phyloP scores from a whole-genome alignment of 345 rosid genomes.

The Dovyalis caffra region DNA sequence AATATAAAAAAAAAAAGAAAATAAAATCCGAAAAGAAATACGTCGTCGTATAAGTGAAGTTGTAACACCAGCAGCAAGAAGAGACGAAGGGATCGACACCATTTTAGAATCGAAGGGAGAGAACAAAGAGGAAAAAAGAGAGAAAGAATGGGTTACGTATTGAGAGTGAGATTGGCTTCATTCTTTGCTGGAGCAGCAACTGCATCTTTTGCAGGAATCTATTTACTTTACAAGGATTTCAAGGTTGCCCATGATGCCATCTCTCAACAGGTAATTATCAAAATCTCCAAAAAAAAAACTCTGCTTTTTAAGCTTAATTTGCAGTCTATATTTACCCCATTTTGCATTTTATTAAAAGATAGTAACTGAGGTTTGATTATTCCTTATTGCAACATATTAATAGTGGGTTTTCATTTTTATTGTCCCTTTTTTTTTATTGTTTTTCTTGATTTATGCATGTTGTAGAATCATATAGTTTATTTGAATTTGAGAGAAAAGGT shows the following conservation, averaged over 20 bases:
- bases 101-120: background rate
- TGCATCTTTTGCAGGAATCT: constrained; percentile 73
- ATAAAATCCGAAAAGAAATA: background rate
- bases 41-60: background rate
- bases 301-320: background rate
- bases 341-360: background rate
- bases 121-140: background rate
- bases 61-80: background rate
- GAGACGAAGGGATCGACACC: background rate
- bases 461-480: background rate
- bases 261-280: constrained; percentile 57
- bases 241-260: constrained; percentile 74
- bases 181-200: constrained; percentile 90
- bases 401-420: background rate
- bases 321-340: background rate
- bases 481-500: background rate
- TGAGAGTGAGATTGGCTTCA: constrained; percentile 89
- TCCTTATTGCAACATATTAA: background rate
- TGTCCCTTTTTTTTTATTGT: background rate
- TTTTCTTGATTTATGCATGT: background rate
- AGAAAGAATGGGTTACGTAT: constrained; percentile 71
- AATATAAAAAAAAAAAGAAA: no score
- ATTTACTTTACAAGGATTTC: constrained; percentile 80
- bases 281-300: background rate
- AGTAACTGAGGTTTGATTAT: background rate